These are phyloP conservation scores for Amaranthus palmeri DNA, from an alignment of 148 eudicot species.

Conservation along the genomic window DNA sequence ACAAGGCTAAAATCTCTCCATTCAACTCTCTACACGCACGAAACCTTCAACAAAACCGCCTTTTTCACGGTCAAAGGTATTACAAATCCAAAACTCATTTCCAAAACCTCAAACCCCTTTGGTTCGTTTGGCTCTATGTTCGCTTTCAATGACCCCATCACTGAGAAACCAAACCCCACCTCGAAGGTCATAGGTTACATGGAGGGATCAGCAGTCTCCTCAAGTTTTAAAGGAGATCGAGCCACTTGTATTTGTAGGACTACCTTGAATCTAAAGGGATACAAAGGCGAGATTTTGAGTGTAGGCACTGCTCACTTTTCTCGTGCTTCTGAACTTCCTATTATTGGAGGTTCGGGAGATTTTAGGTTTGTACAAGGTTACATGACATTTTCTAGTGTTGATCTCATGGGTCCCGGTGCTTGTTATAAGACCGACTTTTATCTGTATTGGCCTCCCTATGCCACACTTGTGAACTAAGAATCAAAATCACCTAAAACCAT, in stretches of 20 bases:
- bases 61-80: slow-evolving; percentile 8
- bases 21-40: slow-evolving; percentile 12
- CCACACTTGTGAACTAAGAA: neutral
- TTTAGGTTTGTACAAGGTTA: slow-evolving; percentile 18
- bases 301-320: slow-evolving; percentile 4
- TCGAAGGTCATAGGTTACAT: slow-evolving; percentile 7
- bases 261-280: slow-evolving; percentile 1
- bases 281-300: slow-evolving; percentile 8
- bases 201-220: slow-evolving; percentile 15
- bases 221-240: slow-evolving; percentile 6
- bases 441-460: slow-evolving; percentile 21
- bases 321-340: slow-evolving; percentile 4
- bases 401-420: slow-evolving; percentile 3
- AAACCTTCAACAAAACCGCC: slow-evolving; percentile 15
- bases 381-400: neutral
- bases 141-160: slow-evolving; percentile 13
- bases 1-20: slow-evolving; percentile 6
- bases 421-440: slow-evolving; percentile 16
- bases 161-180: slow-evolving; percentile 4
- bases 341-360: slow-evolving; percentile 13
- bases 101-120: neutral
- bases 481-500: no score
- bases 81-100: slow-evolving; percentile 2
- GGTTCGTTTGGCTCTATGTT: neutral
- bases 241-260: slow-evolving; percentile 1